These are phyloP conservation scores for Deinandra increscens DNA, from an alignment of 129 eudicot genomes.

Conservation along the genomic window DNA sequence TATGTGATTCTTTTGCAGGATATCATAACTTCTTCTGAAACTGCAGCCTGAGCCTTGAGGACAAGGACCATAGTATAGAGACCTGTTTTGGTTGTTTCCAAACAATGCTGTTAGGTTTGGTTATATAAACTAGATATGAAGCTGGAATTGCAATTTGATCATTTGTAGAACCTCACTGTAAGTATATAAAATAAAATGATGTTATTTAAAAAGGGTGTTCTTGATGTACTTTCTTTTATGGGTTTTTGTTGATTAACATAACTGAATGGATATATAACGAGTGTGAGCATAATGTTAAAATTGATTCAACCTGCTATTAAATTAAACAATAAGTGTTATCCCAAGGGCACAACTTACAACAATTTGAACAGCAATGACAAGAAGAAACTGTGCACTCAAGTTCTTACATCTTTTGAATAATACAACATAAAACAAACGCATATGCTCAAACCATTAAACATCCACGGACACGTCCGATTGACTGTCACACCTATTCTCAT, in stretches of 20 bases:
- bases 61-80: constrained; percentile 17
- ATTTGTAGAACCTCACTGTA: constrained; percentile 17
- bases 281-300: background rate
- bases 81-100: background rate
- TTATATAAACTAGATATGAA: constrained; percentile 16
- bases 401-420: constrained; percentile 33
- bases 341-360: constrained; percentile 27
- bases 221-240: constrained; percentile 5
- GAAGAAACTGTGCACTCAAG: constrained; percentile 42
- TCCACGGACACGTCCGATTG: constrained; percentile 10
- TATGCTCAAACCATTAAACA: constrained; percentile 23
- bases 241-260: background rate
- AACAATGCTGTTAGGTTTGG: constrained; percentile 18
- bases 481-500: constrained; percentile 31
- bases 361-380: constrained; percentile 28
- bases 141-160: constrained; percentile 21
- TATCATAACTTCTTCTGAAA: constrained; percentile 48
- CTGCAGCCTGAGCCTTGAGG: constrained; percentile 19
- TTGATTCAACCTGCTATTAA: constrained; percentile 20
- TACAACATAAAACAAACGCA: constrained; percentile 31
- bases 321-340: constrained; percentile 21
- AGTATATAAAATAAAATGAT: constrained; percentile 18
- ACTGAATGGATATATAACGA: background rate
- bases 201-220: constrained; percentile 1
- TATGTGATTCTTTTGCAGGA: constrained; percentile 47